These are phyloP conservation scores for Elaeis guineensis DNA, from an alignment of 176 grass and related monocot genomes.

Conservation along the genomic window DNA sequence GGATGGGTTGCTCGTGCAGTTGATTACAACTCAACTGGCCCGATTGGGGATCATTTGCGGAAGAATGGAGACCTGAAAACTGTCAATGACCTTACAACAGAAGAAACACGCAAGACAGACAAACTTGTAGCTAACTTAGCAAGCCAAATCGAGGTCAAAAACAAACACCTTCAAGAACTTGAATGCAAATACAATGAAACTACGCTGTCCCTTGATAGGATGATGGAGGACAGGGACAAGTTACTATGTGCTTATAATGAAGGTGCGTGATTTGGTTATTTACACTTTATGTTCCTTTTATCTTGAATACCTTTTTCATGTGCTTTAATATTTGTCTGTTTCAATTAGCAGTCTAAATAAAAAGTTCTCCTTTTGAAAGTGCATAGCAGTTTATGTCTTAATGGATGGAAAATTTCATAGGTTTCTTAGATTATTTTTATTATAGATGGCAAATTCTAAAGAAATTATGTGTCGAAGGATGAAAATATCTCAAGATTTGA, in stretches of 20 bases:
- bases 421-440: too few species aligned
- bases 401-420: too few species aligned
- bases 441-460: too few species aligned
- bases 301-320: too few species aligned
- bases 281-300: too few species aligned
- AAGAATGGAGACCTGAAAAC: slow-evolving; percentile 42
- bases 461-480: too few species aligned
- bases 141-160: slow-evolving; percentile 31
- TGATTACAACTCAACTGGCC: slow-evolving; percentile 33
- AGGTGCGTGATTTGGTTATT: slow-evolving; percentile 23
- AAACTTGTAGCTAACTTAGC: slow-evolving; percentile 30
- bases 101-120: slow-evolving; percentile 29
- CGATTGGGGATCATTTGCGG: slow-evolving; percentile 38
- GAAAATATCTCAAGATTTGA: too few species aligned
- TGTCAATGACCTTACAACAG: slow-evolving; percentile 30
- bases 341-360: too few species aligned
- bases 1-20: slow-evolving; percentile 44
- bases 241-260: slow-evolving; percentile 33
- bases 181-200: slow-evolving; percentile 28
- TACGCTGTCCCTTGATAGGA: slow-evolving; percentile 28
- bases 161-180: slow-evolving; percentile 19
- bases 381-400: too few species aligned
- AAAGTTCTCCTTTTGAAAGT: too few species aligned
- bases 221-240: slow-evolving; percentile 38
- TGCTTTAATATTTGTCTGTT: too few species aligned